Conservation (phyloP, 2,329 filamentous ascomycete species). For the Keithomyces neogunnii region DNA sequence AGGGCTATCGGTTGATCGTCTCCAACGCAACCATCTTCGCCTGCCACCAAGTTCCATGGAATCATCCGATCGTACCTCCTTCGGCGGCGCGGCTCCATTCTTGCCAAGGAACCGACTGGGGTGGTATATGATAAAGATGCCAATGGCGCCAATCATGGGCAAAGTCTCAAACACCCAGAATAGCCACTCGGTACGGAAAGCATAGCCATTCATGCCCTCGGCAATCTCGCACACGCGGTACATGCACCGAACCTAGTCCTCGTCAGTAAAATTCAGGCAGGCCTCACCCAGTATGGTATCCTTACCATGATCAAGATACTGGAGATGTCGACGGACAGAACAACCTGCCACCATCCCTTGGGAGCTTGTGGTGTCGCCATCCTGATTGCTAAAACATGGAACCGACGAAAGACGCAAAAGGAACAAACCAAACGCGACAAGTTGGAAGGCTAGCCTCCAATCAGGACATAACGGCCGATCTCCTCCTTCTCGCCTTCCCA, state of each 20-base stretch:
- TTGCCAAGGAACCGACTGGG: slow-evolving; percentile 30
- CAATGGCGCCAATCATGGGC: slow-evolving; percentile 38
- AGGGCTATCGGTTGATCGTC: background rate
- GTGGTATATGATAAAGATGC: slow-evolving; percentile 40
- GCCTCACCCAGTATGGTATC: background rate
- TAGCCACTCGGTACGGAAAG: slow-evolving; percentile 42
- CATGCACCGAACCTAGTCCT: slow-evolving; percentile 36
- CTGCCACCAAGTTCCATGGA: slow-evolving; percentile 7
- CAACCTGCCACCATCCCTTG: slow-evolving; percentile 27
- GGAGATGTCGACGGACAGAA: slow-evolving; percentile 34
- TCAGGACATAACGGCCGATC: slow-evolving; percentile 31
- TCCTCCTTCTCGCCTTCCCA: slow-evolving; percentile 32
- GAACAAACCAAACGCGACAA: slow-evolving; percentile 31
- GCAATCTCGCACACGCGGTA: slow-evolving; percentile 46
- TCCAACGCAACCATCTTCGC: background rate
- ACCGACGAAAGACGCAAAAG: slow-evolving; percentile 28
- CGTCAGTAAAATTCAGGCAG: background rate
- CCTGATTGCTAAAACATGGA: slow-evolving; percentile 23
- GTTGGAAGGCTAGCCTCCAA: slow-evolving; percentile 33
- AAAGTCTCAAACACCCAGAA: slow-evolving; percentile 43
- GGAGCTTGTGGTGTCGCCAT: slow-evolving; percentile 18
- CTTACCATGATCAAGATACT: slow-evolving; percentile 37
- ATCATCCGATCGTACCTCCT: slow-evolving; percentile 2
- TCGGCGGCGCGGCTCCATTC: slow-evolving; percentile 3
- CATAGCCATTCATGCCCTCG: slow-evolving; percentile 40